Percentiles rank a stretch among this genome's conserved stretches.
phyloP scores from a whole-genome alignment of 179 eudicot genomes.

The Beta corolliflora region DNA sequence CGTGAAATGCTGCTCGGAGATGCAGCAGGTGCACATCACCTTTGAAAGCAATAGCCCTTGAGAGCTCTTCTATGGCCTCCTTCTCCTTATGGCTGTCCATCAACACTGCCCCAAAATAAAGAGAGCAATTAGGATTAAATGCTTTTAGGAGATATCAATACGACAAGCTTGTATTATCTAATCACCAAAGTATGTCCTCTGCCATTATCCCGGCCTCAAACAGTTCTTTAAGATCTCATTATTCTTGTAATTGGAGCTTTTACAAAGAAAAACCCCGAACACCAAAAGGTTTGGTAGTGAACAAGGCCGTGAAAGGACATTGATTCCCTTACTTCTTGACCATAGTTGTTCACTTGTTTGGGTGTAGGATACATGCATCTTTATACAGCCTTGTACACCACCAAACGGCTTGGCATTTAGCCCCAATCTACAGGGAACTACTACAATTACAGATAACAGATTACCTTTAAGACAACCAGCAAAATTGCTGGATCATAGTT shows the following conservation, averaged over 20 bases:
- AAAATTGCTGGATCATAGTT: not conserved
- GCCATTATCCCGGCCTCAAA: not conserved
- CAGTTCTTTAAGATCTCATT: not conserved
- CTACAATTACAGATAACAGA: not conserved
- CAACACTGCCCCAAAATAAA: slow-evolving; percentile 52
- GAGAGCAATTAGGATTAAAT: no score
- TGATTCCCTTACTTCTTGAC: no score
- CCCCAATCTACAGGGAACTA: not conserved
- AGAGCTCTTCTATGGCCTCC: slow-evolving; percentile 88
- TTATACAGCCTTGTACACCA: no score
- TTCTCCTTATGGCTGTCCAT: slow-evolving; percentile 94
- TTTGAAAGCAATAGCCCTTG: slow-evolving; percentile 87
- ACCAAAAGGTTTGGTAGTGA: no score
- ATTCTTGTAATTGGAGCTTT: no score
- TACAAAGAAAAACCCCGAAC: no score
- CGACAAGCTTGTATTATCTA: not conserved
- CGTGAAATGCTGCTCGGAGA: slow-evolving; percentile 89
- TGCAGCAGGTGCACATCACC: slow-evolving; percentile 92
- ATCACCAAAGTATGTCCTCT: not conserved
- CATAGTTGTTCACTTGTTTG: no score
- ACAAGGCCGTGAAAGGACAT: no score
- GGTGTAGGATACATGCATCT: no score
- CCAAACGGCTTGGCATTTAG: no score
- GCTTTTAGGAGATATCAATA: not conserved
- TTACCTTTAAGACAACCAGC: not conserved